Evolutionary conservation across 2,329 filamentous ascomycete species (phyloP).

Genomic region (Pleurostoma richardsiae): DNA sequence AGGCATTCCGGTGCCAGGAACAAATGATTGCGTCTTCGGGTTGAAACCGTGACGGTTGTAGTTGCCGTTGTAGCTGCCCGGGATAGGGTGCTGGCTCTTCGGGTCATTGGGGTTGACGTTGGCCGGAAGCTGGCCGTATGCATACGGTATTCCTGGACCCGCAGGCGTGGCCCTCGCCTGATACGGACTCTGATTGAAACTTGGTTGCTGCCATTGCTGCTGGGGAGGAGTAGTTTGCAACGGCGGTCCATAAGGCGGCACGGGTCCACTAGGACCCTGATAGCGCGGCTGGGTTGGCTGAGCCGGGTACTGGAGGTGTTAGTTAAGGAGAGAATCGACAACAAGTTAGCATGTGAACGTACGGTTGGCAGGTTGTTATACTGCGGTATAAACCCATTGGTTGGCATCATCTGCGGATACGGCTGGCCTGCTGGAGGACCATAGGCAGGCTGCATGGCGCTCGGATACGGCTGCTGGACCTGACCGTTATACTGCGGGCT

Average conservation of each 20-base stretch:
- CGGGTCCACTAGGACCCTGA: conserved; percentile 25
- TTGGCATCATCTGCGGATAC: conserved; percentile 37
- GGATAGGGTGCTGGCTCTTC: conserved; percentile 75
- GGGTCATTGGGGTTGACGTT: conserved; percentile 66
- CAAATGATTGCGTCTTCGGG: conserved; percentile 88
- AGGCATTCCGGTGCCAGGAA: conserved; percentile 57
- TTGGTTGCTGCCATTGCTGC: conserved; percentile 24
- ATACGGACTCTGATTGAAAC: conserved; percentile 20
- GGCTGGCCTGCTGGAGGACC: conserved; percentile 30
- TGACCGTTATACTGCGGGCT: conserved; percentile 36
- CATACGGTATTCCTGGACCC: conserved; percentile 52
- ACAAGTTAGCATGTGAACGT: conserved; percentile 19
- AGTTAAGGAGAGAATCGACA: not conserved
- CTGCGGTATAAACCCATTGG: conserved; percentile 32
- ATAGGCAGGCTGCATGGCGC: conserved; percentile 41
- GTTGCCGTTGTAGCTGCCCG: conserved; percentile 73
- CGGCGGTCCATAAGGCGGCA: conserved; percentile 26
- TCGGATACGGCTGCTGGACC: conserved; percentile 40
- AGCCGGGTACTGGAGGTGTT: conserved; percentile 24
- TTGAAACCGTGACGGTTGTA: conserved; percentile 82
- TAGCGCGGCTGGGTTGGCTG: conserved; percentile 27
- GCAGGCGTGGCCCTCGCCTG: conserved; percentile 16
- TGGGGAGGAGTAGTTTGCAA: conserved; percentile 25
- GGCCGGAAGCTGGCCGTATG: conserved; percentile 72
- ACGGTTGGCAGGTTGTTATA: conserved; percentile 41